Base-by-base conservation (phyloP, 129 eudicot genomes). In the Centella asiatica region DNA sequence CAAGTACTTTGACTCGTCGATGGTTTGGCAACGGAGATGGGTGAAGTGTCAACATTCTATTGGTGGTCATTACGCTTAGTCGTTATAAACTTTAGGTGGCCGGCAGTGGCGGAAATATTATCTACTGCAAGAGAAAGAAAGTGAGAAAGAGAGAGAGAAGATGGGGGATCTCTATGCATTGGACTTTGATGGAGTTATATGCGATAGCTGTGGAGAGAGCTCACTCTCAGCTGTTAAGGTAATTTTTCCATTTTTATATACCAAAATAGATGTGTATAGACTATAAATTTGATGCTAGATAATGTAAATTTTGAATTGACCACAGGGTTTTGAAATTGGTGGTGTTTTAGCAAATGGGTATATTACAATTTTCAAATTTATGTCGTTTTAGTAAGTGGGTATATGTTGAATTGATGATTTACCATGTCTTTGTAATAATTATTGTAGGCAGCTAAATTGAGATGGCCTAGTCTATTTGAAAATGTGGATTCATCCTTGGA, bases 171-270 rank as follows among this genome's bases (percentile, higher is more conserved):
- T 93, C 2, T 93, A 93, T 53, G 99, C 99, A 4, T 76, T 93
- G 83, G 99, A 93, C 53, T 93, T 93, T 69, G 96, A 93, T 59
- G 99, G 99, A 57, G 99, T 93, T 64, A 73, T 93, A 39, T 93
- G 99, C 55, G 96, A 93, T 60, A 93, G 96, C 67, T 88, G 96
- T 32, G 99, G 99, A n/a, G 99, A 93, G 72, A 93, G 93, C 78
- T 83, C 99, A 31, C 66, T 72, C 23, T 87, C 99, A 40, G 96
- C 96, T 63, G 81, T 93, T 57, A 93, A 88, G 99, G 98, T 90
- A 20, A 70, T 45, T 53, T 49, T n/a, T 61, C 66, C 15, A 23
- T 56, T 63, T 59, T 3, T 12, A 22, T 62, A 46, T 67, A 26
- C 47, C 2, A 60, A 25, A 14, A 18, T 47, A n/a, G 7, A 60